Evolutionary conservation across 768 basidiomycete genomes (phyloP), one percentile per base, ranked within the genome.

Genomic region (Austroboletus eburneus): DNA sequence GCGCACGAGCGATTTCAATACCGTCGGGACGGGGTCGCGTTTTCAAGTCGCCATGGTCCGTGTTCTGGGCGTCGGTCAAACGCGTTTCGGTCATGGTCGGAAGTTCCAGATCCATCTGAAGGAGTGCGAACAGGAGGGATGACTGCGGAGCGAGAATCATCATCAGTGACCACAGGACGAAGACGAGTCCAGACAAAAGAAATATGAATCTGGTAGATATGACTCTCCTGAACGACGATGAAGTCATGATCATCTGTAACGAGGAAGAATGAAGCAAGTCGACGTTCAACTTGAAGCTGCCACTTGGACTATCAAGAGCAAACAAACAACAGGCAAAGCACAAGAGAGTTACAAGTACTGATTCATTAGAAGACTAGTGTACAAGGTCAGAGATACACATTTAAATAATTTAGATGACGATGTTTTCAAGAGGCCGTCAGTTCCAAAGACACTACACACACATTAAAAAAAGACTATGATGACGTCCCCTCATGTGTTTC

Each of bases 1-100:
- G 55, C 1, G 59, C 4, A 5, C 69, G 64, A 14, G 73, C 67
- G 24, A 76, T 55, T 25, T 70, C 71, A 6, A 79, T 65, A 10
- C 46, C 55, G 32, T 12, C 12, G 43, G 32, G 17, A 5, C 46
- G 23, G 4, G 48, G 43, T 4, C 21, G 25, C 3, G 32, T 9
- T 27, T 43, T 27, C 9, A 9, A 2, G 16, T 46, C 21, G 27
- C 27, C 42, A 7, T 9, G 25, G 46, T 9, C 37, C 16, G 45
- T 6, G 20, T 45, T 46, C 17, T 30, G 43, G 18, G 14, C 17
- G 14, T 36, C 23, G 22, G 25, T 20, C 13, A 22, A 13, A 12
- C 36, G 12, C 17, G 39, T 32, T 3, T 22, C 21, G 12, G 23
- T 29, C 9, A 3, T 13, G 7, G 23, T 25, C 22, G 9, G 7